Evolutionary conservation across 345 rosid species (phyloP), one percentile per base, ranked within the genome.

Genomic region (Pistacia atlantica): DNA sequence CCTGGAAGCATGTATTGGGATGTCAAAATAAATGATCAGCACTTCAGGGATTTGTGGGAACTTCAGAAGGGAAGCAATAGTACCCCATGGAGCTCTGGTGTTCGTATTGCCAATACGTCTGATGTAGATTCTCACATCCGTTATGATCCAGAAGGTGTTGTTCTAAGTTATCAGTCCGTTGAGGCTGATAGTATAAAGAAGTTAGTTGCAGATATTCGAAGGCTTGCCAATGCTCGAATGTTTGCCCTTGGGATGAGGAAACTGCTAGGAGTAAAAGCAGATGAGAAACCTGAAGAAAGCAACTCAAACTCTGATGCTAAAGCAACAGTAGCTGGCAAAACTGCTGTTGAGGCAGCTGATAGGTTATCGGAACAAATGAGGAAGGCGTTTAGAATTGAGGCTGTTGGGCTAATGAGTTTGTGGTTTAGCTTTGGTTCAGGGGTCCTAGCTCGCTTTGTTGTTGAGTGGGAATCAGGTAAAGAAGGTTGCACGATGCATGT

Each of bases 401-500:
- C 94, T 42, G 99, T 89, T 57, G 99, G 98, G 65, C 65, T 97
- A 73, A 90, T 90, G 93, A 94, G 99, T 82, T 80, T 97, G 79
- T 97, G 98, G 98, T 97, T 97, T 83, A 89, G 97, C 84, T 97
- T 97, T 83, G 98, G 98, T 62, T 86, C 98, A 49, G 92, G 91
- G 35, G 85, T 89, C 70, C 88, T 94, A 35, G 99, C 97, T 37
- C 97, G 98, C 62, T 94, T 97, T 86, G 97, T 94, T 84, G 98
- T 97, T 65, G 98, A 97, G 82, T 97, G 99, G 99, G 98, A 94
- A 84, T 86, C 97, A 12, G 94, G 92, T 80, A 97, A 89, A 85
- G 96, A 97, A 79, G 98, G 97, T 78, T 97, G 99, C 86, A 97
- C 99, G 54, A 92, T 94, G 98, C 99, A 92, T 83, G 99, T 97